Evolutionary conservation across 495 filamentous ascomycete species (phyloP).

Genomic region (Massariosphaeria phaeospora): DNA sequence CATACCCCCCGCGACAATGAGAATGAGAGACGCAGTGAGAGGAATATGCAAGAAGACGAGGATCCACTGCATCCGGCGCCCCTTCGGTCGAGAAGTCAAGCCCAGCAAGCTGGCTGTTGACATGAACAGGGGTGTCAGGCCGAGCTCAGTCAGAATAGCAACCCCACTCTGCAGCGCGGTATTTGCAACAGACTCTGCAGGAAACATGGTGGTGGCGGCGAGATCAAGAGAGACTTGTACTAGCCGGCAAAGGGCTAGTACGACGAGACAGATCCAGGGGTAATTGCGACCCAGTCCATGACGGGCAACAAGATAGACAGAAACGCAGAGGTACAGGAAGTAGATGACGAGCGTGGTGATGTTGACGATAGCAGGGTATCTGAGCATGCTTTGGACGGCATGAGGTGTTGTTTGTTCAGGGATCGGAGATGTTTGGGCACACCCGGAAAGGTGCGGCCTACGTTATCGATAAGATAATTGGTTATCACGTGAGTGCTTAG

Average conservation of each 20-base stretch:
- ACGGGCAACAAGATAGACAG: constrained; percentile 10
- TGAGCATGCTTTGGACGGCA: too few species aligned
- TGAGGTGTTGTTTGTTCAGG: too few species aligned
- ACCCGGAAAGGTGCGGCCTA: too few species aligned
- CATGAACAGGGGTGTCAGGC: constrained; percentile 25
- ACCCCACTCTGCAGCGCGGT: constrained; percentile 12
- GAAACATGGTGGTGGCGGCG: constrained; percentile 14
- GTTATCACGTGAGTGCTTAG: too few species aligned
- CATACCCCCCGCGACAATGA: constrained; percentile 25
- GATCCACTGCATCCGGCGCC: constrained; percentile 25
- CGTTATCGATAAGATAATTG: too few species aligned
- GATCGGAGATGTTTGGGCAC: too few species aligned
- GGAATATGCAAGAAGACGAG: constrained; percentile 20
- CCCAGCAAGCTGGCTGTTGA: constrained; percentile 10
- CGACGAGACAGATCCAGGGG: constrained; percentile 21
- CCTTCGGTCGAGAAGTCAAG: constrained; percentile 14
- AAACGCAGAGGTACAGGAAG: constrained; percentile 14
- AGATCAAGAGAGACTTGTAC: constrained; percentile 21
- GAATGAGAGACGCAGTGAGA: constrained; percentile 15
- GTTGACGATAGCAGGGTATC: constrained; percentile 21
- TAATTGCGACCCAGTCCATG: constrained; percentile 15
- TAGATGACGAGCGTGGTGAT: constrained; percentile 21
- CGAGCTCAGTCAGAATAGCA: constrained; percentile 21
- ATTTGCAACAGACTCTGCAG: not conserved
- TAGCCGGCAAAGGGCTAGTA: constrained; percentile 18